A percentile compares a stretch with the other conserved stretches of the same genome.
Evolutionary conservation across 2,329 filamentous ascomycete genomes (phyloP).

Genomic region (Iodosphaeria phyllophila): DNA sequence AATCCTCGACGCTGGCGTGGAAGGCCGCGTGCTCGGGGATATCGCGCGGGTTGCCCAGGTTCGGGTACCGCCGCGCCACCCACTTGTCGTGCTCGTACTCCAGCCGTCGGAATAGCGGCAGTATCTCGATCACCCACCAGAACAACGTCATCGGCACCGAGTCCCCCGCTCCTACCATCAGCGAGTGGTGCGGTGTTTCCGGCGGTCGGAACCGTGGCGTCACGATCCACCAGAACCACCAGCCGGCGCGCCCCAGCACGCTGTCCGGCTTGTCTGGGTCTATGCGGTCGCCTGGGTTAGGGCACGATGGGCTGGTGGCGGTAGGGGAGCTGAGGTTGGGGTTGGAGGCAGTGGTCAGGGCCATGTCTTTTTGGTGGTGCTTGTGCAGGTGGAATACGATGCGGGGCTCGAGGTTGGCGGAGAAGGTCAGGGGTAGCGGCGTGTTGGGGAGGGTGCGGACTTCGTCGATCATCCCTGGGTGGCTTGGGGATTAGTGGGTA

Average conservation of each 20-base stretch:
- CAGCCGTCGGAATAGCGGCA: constrained; percentile 21
- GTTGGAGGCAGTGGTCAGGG: background rate
- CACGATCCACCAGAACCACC: background rate
- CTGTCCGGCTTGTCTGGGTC: background rate
- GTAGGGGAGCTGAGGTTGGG: background rate
- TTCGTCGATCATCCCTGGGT: no score
- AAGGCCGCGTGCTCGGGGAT: constrained; percentile 19
- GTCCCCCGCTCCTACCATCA: background rate
- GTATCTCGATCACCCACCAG: constrained; percentile 12
- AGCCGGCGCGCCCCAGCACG: constrained; percentile 2
- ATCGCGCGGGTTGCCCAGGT: constrained; percentile 17
- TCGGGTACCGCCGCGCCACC: constrained; percentile 18
- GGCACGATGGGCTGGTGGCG: no score
- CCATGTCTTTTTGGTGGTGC: background rate
- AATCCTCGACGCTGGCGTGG: constrained; percentile 8
- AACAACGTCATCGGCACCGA: background rate
- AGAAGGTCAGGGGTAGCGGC: no score
- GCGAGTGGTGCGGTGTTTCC: constrained; percentile 2
- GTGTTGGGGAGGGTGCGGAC: no score
- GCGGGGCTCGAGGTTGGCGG: no score
- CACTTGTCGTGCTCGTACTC: constrained; percentile 16
- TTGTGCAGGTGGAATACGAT: no score
- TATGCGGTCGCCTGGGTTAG: background rate
- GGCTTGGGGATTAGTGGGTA: no score
- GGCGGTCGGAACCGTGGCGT: background rate